Percentiles rank a stretch among this genome's conserved stretches.
Evolutionary conservation across 108 stramenopile species (phyloP).

Genomic region (Nitzschia putrida): DNA sequence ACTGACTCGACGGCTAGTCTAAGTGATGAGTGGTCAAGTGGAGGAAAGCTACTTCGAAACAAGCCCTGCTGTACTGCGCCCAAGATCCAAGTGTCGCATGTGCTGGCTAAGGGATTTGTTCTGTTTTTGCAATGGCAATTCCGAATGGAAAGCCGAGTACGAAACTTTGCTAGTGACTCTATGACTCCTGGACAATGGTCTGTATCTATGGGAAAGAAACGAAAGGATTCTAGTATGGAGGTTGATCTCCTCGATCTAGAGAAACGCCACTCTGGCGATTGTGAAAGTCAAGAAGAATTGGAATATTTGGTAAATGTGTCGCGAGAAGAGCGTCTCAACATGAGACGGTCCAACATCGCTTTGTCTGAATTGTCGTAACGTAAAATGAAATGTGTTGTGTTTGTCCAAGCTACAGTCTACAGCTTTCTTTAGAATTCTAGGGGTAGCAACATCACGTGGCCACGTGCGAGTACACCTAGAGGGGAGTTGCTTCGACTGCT

Average conservation of each 20-base stretch:
- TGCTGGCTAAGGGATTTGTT: conserved; percentile 28
- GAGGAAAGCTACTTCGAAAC: neutral
- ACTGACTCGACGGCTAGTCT: conserved; percentile 26
- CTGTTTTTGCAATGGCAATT: conserved; percentile 27
- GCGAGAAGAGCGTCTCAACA: conserved; percentile 19
- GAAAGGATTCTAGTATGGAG: conserved; percentile 27
- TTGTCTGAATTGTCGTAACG: conserved; percentile 3
- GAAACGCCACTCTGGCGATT: neutral
- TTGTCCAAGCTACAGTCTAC: too few species aligned
- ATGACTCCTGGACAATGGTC: conserved; percentile 13
- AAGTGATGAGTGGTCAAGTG: conserved; percentile 17
- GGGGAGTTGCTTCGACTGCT: too few species aligned
- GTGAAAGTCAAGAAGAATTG: conserved; percentile 15
- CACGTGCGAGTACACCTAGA: too few species aligned
- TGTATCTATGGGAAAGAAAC: conserved; percentile 5
- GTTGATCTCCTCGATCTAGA: conserved; percentile 5
- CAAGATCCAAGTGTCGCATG: conserved; percentile 18
- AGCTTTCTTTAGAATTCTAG: too few species aligned
- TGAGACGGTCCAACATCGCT: conserved; percentile 15
- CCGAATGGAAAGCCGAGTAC: conserved; percentile 41
- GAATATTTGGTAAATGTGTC: conserved; percentile 11
- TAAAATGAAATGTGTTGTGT: conserved; percentile 2
- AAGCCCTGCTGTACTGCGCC: neutral
- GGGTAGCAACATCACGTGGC: too few species aligned
- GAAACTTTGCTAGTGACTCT: conserved; percentile 17